These are phyloP conservation scores for Blastomyces gilchristii DNA, from an alignment of 2,329 filamentous ascomycete species.

Conservation along the genomic window DNA sequence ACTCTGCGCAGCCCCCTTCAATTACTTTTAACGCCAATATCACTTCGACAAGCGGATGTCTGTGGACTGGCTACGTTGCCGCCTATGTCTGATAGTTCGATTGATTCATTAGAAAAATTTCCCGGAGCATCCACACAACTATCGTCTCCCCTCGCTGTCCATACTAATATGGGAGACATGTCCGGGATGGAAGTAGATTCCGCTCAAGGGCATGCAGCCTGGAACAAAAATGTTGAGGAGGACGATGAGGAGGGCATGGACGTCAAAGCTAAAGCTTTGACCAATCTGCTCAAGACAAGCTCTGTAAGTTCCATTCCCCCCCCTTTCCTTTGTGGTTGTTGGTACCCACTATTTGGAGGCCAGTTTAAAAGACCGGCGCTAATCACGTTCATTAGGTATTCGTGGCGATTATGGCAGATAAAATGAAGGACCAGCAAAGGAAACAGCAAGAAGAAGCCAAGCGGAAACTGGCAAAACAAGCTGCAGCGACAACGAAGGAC, in stretches of 20 bases:
- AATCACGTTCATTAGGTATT: conserved; percentile 29
- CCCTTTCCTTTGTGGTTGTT: neutral
- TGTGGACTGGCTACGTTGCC: neutral
- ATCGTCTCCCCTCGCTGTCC: conserved; percentile 22
- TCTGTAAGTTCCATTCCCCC: conserved; percentile 23
- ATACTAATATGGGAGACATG: conserved; percentile 14
- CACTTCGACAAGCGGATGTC: neutral
- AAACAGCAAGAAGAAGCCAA: conserved; percentile 37
- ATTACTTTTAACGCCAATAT: neutral
- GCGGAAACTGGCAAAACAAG: conserved; percentile 28
- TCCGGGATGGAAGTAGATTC: conserved; percentile 10
- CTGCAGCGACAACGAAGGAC: conserved; percentile 23
- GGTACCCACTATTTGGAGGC: conserved; percentile 6
- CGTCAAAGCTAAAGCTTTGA: conserved; percentile 35
- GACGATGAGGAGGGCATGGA: conserved; percentile 33
- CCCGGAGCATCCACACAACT: conserved; percentile 23
- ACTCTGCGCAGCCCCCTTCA: neutral
- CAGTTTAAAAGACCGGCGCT: neutral
- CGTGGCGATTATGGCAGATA: conserved; percentile 41
- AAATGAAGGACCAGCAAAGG: conserved; percentile 36
- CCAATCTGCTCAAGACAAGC: conserved; percentile 38
- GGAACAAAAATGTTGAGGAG: conserved; percentile 17
- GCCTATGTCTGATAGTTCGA: conserved; percentile 22
- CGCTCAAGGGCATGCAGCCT: conserved; percentile 10
- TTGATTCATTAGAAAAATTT: conserved; percentile 21